A percentile compares a stretch with the other conserved stretches of the same genome.
Evolutionary conservation across 805 yeast species (phyloP).

Genomic region (Clavispora vitiphila): DNA sequence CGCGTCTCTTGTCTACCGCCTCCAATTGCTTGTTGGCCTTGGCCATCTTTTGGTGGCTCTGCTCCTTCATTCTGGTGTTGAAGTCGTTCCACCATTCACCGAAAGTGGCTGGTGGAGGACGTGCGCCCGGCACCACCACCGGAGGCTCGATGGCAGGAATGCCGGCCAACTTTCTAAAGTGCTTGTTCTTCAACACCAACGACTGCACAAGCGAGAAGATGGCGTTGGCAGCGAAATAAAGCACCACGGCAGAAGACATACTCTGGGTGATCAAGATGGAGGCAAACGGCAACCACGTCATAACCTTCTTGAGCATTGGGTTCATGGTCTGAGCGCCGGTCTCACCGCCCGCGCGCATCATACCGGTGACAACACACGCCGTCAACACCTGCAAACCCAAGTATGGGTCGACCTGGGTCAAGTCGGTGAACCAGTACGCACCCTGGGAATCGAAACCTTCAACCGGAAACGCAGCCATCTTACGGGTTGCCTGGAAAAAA

Average conservation of each 20-base stretch:
- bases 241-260: slow-evolving; percentile 77
- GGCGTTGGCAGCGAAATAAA: slow-evolving; percentile 83
- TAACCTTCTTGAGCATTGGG: slow-evolving; percentile 56
- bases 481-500: slow-evolving; percentile 78
- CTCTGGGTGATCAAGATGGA: slow-evolving; percentile 88
- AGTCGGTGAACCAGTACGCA: slow-evolving; percentile 74
- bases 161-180: slow-evolving; percentile 52
- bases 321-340: slow-evolving; percentile 70
- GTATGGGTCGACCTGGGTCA: slow-evolving; percentile 85
- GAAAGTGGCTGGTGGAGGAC: slow-evolving; percentile 27
- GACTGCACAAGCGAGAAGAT: slow-evolving; percentile 71
- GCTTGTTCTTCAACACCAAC: slow-evolving; percentile 51
- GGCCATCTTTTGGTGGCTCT: slow-evolving; percentile 29
- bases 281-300: slow-evolving; percentile 70
- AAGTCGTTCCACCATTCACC: slow-evolving; percentile 35
- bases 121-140: slow-evolving; percentile 28
- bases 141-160: slow-evolving; percentile 61
- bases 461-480: slow-evolving; percentile 79
- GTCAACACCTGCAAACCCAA: slow-evolving; percentile 80
- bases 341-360: slow-evolving; percentile 86
- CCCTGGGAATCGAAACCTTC: slow-evolving; percentile 80
- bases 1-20: slow-evolving; percentile 32
- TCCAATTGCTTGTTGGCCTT: slow-evolving; percentile 33
- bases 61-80: slow-evolving; percentile 26
- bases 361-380: slow-evolving; percentile 68